Base-by-base conservation (phyloP, 345 rosid genomes). In the Bruguiera gymnorhiza region DNA sequence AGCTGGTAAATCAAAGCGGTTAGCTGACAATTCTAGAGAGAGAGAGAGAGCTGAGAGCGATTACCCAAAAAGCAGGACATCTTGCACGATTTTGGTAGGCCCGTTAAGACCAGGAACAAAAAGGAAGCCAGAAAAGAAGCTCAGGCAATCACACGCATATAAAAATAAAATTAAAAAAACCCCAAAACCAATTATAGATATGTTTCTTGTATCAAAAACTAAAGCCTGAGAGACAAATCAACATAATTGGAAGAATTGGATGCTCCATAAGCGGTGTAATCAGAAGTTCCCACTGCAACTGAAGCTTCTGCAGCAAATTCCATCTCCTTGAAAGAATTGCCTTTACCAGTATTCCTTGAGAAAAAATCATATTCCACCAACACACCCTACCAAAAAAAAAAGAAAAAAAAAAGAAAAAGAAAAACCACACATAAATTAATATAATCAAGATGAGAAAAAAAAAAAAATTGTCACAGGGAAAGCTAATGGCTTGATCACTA, bases 171-270 rank as follows among this genome's bases (percentile, higher is more conserved):
- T 60, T 55, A 69, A 56, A 63, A 63, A 64, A 63, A 51, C 13
- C 66, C 13, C 66, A 74, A 71, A 70, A 43, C 50, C 16, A 43
- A 15, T 43, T 43, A 43, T 20, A 75, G 69, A 75, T 7, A 52
- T 67, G 67, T 59, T 56, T 69, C 36, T 26, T 50, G 59, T 73
- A 31, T 21, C 50, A 81, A 81, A 23, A 27, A 74, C 19, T 80
- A 89, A 83, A 90, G 98, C 87, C 85, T 93, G 75, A 93, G 90
- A 57, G 98, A 89, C 88, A 93, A 75, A 84, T 93, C 98, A 80
- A 93, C 75, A 71, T 79, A 79, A 73, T 84, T 79, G 73, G 91
- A 60, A 75, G 81, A 62, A 50, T 48, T 30, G 16, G 51, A 58
- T 65, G 65, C 69, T 16, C 54, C 31, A 72, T 53, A 46, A 68